Evolutionary conservation across 345 rosid genomes (phyloP), one percentile per base, ranked within the genome.

Genomic region (Melaleuca quinquenervia): DNA sequence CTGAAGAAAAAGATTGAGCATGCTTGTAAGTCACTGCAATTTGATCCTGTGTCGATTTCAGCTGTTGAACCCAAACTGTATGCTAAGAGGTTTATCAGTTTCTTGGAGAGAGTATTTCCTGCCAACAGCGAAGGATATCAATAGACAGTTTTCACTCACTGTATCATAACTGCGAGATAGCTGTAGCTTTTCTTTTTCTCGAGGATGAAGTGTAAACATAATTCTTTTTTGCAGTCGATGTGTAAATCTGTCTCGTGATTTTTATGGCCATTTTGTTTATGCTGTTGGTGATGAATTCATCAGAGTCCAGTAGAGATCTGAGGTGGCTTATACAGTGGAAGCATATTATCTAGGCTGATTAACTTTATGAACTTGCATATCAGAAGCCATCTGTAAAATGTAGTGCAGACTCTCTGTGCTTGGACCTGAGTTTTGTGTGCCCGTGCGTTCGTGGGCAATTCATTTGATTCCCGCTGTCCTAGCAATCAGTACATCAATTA

Each of bases 1-100:
- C 82, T 90, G 88, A 95, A 89, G 89, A 97, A 97, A 91, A 95
- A 91, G 89, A 89, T 91, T 2, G 98, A 97, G 91, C 95, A 91
- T 87, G 92, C 91, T 10, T 93, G 86, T 89, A 97, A 97, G 87
- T 95, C 98, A 26, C 83, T 95, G 87, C 91, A 89, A 83, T 92
- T 85, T 80, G 94, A 97, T 84, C 96, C 98, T 1, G 49, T 87
- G 85, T 84, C 89, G 26, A 93, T 97, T 52, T 97, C 98, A 29
- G 96, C 83, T 16, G 93, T 91, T 14, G 96, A 95, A 60, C 98
- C 98, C 3, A 87, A 92, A 55, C 85, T 90, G 27, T 97, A 97
- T 84, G 93, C 98, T 51, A 88, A 92, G 78, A 93, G 98, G 20
- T 96, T 97, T 92, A 87, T 93, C 89, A 84, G 90, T 60, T 96